Base-by-base conservation (phyloP, 345 rosid species). In the Aquilaria sinensis region DNA sequence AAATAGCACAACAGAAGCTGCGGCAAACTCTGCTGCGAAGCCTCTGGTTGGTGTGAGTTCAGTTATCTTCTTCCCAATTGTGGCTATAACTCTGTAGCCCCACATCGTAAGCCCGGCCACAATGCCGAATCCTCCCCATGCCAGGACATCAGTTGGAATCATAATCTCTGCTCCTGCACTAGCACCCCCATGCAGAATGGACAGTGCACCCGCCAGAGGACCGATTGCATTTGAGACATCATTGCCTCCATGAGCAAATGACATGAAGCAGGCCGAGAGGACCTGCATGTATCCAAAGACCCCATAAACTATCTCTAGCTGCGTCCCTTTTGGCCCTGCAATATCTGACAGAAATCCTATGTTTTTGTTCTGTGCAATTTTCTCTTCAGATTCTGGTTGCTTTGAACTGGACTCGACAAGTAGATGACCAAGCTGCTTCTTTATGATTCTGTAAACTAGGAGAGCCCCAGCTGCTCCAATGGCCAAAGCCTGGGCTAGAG, bases 81-180 rank as follows among this genome's bases (percentile, higher is more conserved):
- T 94, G 1, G 99, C 96, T 5, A 90, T 94, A 70, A 90, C 97
- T 70, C 97, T 78, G 47, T 94, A 88, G 0, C 97, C 99, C 99
- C 99, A 90, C 66, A 90, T 83, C 64, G 53, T 78, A 0, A 90
- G 83, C 31, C 99, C 99, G 0, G 99, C 97, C 1, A 94, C 92
- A 30, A 90, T 88, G 6, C 99, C 96, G 0, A 94, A 94, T 47
- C 99, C 99, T 67, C 99, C 99, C 97, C 99, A 94, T 0, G 99
- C 99, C 0, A 94, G 88, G 61, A 94, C 91, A 57, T 90, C 99
- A 2, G 47, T 63, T 0, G 97, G 99, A 57, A 94, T 90, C 43
- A 94, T 78, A 31, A 94, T 82, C 53, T 83, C 85, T 0, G 82
- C 58, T 4, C 83, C 87, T 37, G 43, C 43, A 30, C 77, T 78